Percentiles rank a stretch among this genome's conserved stretches.
phyloP scores from a whole-genome alignment of 352 stramenopile genomes.

The Globisporangium nagaii region DNA sequence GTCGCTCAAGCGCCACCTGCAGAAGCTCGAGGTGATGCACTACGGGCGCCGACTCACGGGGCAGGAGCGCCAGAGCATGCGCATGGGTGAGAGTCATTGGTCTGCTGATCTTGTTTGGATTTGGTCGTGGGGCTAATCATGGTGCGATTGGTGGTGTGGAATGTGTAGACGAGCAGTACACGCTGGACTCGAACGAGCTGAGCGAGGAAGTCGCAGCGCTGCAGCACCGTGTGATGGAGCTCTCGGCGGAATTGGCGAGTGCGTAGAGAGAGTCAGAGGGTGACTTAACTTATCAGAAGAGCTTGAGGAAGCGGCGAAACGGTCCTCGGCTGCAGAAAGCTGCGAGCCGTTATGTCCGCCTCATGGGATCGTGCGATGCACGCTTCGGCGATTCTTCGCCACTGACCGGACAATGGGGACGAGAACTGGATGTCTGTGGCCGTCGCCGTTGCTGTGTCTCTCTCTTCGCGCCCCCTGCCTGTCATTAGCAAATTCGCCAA shows the following conservation, averaged over 20 bases:
- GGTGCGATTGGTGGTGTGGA: too few relatives aligned
- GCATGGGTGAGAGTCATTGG: slow-evolving; percentile 20
- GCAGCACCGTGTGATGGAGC: slow-evolving; percentile 55
- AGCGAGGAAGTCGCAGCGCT: slow-evolving; percentile 56
- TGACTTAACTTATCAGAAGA: background rate
- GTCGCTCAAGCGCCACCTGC: slow-evolving; percentile 53
- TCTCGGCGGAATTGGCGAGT: slow-evolving; percentile 47
- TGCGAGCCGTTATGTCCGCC: background rate
- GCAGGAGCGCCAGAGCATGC: slow-evolving; percentile 42
- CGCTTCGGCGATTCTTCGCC: background rate
- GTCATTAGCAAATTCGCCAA: background rate
- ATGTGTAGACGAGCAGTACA: slow-evolving; percentile 40
- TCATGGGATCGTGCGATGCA: background rate
- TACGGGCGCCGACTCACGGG: slow-evolving; percentile 44
- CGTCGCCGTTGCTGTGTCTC: background rate
- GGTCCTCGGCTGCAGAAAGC: too few relatives aligned
- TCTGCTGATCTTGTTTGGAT: too few relatives aligned
- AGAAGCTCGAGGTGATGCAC: slow-evolving; percentile 67
- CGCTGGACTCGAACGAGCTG: slow-evolving; percentile 50
- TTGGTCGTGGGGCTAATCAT: too few relatives aligned
- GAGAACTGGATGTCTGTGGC: background rate
- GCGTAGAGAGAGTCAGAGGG: slow-evolving; percentile 21
- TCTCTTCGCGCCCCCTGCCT: too few relatives aligned
- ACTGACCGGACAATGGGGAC: background rate
- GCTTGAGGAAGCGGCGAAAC: too few relatives aligned